phyloP scores from a whole-genome alignment of 2,329 filamentous ascomycete genomes.

The Juglanconis juglandina region DNA sequence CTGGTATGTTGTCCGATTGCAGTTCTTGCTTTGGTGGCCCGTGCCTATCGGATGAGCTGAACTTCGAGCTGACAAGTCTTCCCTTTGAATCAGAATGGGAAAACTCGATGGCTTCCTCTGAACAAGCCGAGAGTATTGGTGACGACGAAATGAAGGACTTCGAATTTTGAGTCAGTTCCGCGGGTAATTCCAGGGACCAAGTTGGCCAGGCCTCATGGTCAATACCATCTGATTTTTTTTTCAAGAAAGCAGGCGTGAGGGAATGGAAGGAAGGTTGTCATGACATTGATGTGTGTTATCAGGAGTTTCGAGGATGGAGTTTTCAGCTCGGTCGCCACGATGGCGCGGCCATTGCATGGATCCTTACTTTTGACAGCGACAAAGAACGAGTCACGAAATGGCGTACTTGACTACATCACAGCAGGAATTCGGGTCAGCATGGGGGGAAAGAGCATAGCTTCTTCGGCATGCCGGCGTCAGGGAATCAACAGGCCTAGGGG shows the following conservation, averaged over 20 bases:
- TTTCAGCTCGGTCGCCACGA: background rate
- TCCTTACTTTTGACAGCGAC: background rate
- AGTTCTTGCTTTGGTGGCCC: conserved; percentile 27
- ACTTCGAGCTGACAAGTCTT: conserved; percentile 13
- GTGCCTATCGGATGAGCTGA: background rate
- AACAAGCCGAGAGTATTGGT: conserved; percentile 49
- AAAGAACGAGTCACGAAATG: conserved; percentile 15
- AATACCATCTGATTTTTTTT: background rate
- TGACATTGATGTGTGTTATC: background rate
- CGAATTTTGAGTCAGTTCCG: conserved; percentile 3
- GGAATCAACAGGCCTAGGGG: conserved; percentile 4
- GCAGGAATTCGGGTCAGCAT: conserved; percentile 8
- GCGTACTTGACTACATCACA: conserved; percentile 7
- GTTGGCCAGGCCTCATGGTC: background rate
- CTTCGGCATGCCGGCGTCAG: conserved; percentile 14
- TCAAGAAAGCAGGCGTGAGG: background rate
- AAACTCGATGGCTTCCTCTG: conserved; percentile 51
- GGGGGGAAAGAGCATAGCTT: conserved; percentile 13
- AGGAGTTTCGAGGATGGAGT: background rate
- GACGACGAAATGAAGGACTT: conserved; percentile 40
- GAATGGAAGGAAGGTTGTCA: background rate
- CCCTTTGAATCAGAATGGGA: conserved; percentile 48
- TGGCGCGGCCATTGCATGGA: background rate
- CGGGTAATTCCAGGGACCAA: background rate
- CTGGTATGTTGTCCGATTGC: conserved; percentile 47